Evolutionary conservation across 2,329 filamentous ascomycete genomes (phyloP).

Genomic region (Ceratocystis papillata): DNA sequence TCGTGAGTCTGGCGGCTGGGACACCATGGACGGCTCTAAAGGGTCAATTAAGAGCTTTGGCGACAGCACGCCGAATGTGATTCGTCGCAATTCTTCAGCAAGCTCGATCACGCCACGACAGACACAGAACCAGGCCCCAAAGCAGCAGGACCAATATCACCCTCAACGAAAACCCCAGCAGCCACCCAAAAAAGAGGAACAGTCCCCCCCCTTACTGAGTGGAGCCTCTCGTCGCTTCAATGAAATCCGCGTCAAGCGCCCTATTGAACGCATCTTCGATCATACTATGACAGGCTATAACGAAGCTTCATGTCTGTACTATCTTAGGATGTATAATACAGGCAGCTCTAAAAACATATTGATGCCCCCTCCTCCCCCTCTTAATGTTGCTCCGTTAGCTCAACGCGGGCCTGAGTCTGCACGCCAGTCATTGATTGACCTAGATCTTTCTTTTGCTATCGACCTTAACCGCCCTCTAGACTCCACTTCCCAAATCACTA

Average conservation of each 20-base stretch:
- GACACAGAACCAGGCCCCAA: not conserved
- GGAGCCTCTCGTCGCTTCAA: slow-evolving; percentile 7
- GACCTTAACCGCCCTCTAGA: not conserved
- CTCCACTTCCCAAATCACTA: not conserved
- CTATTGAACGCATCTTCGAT: slow-evolving; percentile 55
- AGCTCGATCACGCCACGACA: not conserved
- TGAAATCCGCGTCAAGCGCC: slow-evolving; percentile 38
- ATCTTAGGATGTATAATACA: slow-evolving; percentile 29
- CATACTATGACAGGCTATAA: slow-evolving; percentile 55
- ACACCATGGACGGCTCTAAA: not conserved
- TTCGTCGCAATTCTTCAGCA: slow-evolving; percentile 6
- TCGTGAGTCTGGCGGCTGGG: not conserved
- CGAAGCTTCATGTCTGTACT: slow-evolving; percentile 52
- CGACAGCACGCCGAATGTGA: not conserved
- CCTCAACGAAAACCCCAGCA: not conserved
- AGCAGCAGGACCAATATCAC: not conserved
- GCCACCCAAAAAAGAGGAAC: not conserved
- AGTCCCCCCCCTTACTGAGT: not conserved
- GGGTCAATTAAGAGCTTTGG: not conserved
- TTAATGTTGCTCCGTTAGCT: slow-evolving; percentile 44
- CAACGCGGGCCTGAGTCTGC: slow-evolving; percentile 44
- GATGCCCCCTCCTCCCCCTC: slow-evolving; percentile 30
- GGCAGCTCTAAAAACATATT: slow-evolving; percentile 33
- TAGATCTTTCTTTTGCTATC: slow-evolving; percentile 46
- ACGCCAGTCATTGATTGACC: slow-evolving; percentile 53